Evolutionary conservation across 2,329 filamentous ascomycete species (phyloP).

Genomic region (Fusarium pseudoanthophilum): DNA sequence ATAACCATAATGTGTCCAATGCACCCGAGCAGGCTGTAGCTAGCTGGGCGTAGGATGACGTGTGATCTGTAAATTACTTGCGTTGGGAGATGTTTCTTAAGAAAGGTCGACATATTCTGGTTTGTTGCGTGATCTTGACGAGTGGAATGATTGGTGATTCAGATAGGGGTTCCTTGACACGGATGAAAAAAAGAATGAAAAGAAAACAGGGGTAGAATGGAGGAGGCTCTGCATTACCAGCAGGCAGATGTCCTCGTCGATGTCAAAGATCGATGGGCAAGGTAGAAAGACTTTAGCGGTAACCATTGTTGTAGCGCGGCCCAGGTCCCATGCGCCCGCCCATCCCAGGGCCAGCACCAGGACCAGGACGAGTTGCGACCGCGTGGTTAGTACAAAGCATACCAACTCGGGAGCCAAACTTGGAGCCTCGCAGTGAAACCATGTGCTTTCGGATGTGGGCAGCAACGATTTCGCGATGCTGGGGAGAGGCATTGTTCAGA

Average conservation of each 20-base stretch:
- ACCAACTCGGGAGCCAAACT: slow-evolving; percentile 96
- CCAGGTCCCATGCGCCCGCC: slow-evolving; percentile 66
- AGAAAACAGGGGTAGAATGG: slow-evolving; percentile 26
- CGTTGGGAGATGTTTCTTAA: slow-evolving; percentile 61
- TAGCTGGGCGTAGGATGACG: slow-evolving; percentile 66
- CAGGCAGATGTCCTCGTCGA: not conserved
- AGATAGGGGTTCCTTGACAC: slow-evolving; percentile 43
- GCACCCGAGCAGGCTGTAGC: slow-evolving; percentile 61
- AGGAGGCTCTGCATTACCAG: slow-evolving; percentile 3
- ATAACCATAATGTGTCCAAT: slow-evolving; percentile 73
- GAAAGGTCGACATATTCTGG: slow-evolving; percentile 59
- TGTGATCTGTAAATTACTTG: slow-evolving; percentile 65
- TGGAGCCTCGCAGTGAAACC: slow-evolving; percentile 97
- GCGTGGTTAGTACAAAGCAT: slow-evolving; percentile 99
- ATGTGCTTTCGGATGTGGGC: slow-evolving; percentile 98
- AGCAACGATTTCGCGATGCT: slow-evolving; percentile 93
- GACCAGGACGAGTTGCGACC: slow-evolving; percentile 86
- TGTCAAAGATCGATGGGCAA: not conserved
- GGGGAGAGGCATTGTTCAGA: slow-evolving; percentile 83
- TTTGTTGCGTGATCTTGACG: slow-evolving; percentile 51
- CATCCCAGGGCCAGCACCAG: slow-evolving; percentile 77
- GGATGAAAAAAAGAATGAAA: slow-evolving; percentile 43
- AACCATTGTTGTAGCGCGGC: slow-evolving; percentile 67
- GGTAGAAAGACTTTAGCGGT: slow-evolving; percentile 58
- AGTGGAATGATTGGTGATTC: slow-evolving; percentile 47